Evolutionary conservation across 2,329 filamentous ascomycete genomes (phyloP).

Genomic region (Scedosporium minutisporum): DNA sequence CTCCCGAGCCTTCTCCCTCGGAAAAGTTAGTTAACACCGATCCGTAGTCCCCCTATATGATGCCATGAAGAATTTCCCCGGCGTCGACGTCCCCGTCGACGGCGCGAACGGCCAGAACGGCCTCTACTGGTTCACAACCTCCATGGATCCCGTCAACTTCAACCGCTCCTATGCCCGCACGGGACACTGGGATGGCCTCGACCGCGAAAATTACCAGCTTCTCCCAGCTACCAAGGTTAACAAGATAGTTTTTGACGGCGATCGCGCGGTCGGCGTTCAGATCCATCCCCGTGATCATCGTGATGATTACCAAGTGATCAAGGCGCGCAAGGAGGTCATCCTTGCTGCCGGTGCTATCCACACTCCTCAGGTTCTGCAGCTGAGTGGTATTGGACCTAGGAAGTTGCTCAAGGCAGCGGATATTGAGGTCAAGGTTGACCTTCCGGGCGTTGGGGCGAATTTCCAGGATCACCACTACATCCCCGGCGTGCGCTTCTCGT

Average conservation of each 20-base stretch:
- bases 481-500: conserved; percentile 12
- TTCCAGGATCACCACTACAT: conserved; percentile 38
- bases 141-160: conserved; percentile 13
- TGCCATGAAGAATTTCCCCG: conserved; percentile 17
- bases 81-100: conserved; percentile 15
- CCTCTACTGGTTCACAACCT: conserved; percentile 17
- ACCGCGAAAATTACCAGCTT: conserved; percentile 16
- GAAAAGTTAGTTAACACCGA: not conserved
- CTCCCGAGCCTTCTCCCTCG: not conserved
- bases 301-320: conserved; percentile 6
- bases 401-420: conserved; percentile 24
- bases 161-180: conserved; percentile 16
- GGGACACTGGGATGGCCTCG: conserved; percentile 17
- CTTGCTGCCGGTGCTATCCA: conserved; percentile 31
- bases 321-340: conserved; percentile 27
- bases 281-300: conserved; percentile 5
- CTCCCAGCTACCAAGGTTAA: conserved; percentile 15
- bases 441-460: conserved; percentile 53
- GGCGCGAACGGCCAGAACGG: conserved; percentile 16
- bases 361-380: conserved; percentile 31
- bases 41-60: conserved; percentile 12
- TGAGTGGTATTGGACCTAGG: conserved; percentile 30
- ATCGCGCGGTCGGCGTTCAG: conserved; percentile 8
- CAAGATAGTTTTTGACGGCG: conserved; percentile 14
- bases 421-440: conserved; percentile 42